phyloP scores from a whole-genome alignment of 148 eudicot genomes.

The Rhododendron mucronatum region DNA sequence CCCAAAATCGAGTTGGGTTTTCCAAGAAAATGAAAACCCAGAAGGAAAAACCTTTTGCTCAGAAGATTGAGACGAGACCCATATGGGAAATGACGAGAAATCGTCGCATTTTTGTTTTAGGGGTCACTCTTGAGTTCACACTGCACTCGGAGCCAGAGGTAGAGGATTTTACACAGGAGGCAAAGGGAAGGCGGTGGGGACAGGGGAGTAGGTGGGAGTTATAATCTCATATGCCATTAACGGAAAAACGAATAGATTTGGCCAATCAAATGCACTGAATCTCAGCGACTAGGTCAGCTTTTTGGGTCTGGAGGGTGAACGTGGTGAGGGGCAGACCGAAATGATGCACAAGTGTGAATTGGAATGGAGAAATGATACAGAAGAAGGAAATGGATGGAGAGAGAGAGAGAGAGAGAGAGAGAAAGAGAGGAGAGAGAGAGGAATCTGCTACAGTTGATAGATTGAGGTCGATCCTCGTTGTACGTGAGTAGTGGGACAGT shows the following conservation, averaged over 20 bases:
- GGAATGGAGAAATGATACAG: background rate
- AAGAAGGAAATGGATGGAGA: background rate
- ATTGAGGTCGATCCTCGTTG: conserved; percentile 10
- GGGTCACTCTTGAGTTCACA: background rate
- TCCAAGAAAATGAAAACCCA: background rate
- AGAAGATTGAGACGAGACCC: conserved; percentile 4
- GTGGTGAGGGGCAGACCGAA: background rate
- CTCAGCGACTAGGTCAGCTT: conserved; percentile 2
- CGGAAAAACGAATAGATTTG: conserved; percentile 13
- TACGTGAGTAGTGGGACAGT: conserved; percentile 11
- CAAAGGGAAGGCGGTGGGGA: background rate
- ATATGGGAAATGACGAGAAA: background rate
- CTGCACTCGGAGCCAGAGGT: background rate
- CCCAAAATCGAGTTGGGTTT: background rate
- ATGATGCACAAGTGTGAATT: background rate
- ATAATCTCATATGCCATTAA: conserved; percentile 4
- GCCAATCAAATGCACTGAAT: conserved; percentile 8
- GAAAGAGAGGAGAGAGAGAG: background rate
- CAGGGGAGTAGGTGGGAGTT: background rate
- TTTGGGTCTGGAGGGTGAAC: background rate
- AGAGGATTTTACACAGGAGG: conserved; percentile 9
- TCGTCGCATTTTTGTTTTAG: background rate
- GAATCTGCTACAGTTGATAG: conserved; percentile 4
- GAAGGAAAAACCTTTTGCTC: background rate
- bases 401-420: background rate